Evolutionary conservation across 1,284 basidiomycete species (phyloP).

Genomic region (Sporisorium iseilematis-ciliati): DNA sequence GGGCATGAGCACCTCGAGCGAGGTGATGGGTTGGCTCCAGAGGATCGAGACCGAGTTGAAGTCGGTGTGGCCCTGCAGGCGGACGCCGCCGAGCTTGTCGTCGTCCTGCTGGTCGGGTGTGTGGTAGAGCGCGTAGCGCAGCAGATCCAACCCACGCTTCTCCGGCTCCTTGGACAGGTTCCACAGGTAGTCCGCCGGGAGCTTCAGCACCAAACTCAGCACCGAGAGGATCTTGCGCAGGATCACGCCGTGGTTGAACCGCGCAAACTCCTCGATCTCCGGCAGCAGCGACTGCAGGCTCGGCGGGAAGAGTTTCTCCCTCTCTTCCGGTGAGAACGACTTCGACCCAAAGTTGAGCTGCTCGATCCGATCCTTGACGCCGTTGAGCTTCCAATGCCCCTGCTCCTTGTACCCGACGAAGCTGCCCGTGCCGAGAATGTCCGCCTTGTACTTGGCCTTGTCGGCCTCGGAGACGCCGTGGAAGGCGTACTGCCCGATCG

Average conservation of each 20-base stretch:
- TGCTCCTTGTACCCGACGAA: conserved; percentile 72
- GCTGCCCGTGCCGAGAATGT: conserved; percentile 60
- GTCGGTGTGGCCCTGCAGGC: conserved; percentile 72
- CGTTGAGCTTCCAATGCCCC: conserved; percentile 71
- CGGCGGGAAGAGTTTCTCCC: conserved; percentile 51
- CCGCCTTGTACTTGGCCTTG: conserved; percentile 63
- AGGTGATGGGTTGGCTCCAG: conserved; percentile 71
- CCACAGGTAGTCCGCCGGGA: conserved; percentile 71
- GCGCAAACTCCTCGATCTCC: conserved; percentile 70
- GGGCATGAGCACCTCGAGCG: conserved; percentile 71
- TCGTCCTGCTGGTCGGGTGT: conserved; percentile 68
- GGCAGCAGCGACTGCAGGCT: conserved; percentile 58
- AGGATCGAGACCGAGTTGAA: conserved; percentile 71
- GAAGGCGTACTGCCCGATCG: conserved; percentile 67
- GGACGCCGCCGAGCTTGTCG: conserved; percentile 69
- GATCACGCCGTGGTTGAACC: conserved; percentile 69
- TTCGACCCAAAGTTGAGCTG: conserved; percentile 71
- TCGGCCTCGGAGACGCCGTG: conserved; percentile 58
- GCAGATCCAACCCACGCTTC: conserved; percentile 70
- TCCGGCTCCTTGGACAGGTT: conserved; percentile 70
- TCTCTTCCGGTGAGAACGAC: conserved; percentile 55
- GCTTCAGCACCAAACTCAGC: conserved; percentile 71
- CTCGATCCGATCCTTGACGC: conserved; percentile 70
- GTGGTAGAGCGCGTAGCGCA: conserved; percentile 71
- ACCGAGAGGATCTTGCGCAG: conserved; percentile 71